Percentiles rank a stretch among this genome's conserved stretches.
Conservation (phyloP, 345 rosid genomes). For the Mallotus nudiflorus region DNA sequence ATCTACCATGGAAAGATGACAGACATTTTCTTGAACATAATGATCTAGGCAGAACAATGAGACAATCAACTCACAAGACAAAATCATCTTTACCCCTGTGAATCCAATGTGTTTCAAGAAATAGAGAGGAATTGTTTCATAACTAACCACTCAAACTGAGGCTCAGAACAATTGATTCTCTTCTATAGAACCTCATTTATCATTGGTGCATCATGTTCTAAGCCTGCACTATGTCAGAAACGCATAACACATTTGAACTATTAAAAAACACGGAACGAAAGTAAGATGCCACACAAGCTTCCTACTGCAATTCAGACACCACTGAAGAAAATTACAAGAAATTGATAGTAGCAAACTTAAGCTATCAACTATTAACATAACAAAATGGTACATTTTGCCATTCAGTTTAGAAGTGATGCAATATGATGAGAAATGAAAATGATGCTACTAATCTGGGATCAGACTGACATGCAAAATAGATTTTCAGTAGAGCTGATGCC, state of each 20-base stretch:
- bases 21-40: not conserved
- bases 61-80: not conserved
- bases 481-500: slow-evolving; percentile 21
- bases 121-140: not conserved
- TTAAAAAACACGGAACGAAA: too few relatives aligned
- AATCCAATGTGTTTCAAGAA: not conserved
- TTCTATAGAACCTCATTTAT: not conserved
- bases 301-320: not conserved
- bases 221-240: too few relatives aligned
- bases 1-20: too few relatives aligned
- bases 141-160: not conserved
- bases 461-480: slow-evolving; percentile 36
- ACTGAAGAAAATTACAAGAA: too few relatives aligned
- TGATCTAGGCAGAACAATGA: not conserved
- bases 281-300: not conserved
- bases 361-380: not conserved
- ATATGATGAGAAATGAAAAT: not conserved
- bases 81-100: not conserved
- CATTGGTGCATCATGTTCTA: not conserved
- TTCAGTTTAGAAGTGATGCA: not conserved
- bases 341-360: not conserved
- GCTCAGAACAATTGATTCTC: not conserved
- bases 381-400: not conserved
- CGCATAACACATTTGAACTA: too few relatives aligned
- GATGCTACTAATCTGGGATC: slow-evolving; percentile 17